Evolutionary conservation across 352 stramenopile species (phyloP), one percentile per base, ranked within the genome.

Genomic region (Phytophthora multivora): DNA sequence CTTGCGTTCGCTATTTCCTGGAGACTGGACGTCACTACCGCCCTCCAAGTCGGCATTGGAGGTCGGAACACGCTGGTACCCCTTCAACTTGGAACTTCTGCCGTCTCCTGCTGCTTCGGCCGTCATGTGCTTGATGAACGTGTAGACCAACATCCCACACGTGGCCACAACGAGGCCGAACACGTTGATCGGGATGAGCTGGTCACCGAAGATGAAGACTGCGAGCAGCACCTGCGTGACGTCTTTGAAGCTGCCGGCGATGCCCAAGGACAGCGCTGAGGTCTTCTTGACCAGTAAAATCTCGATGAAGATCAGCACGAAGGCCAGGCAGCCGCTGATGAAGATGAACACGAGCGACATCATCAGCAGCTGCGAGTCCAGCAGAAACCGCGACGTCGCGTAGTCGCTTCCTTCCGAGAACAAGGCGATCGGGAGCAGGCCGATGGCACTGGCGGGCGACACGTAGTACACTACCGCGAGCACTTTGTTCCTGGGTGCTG

Each of bases 381-480:
- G 53, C 25, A 89, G 7, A 51, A 92, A 93, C 36, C 83, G 75
- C 38, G 83, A 96, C 45, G 47, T 50, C 3, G 77, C 51, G 26
- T 94, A 66, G 39, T 76, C 58, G 9, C 35, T 54, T 5, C 54
- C 81, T 28, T 95, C 88, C 3, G 77, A 73, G 11, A 78, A 61
- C 3, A 91, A 18, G 5, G 79, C 80, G 36, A 96, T 80, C 4
- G 84, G 84, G n/a, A 95, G 51, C 26, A 96, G 58, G 1, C 83
- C 75, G 6, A 93, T 16, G 4, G 86, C 86, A 42, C 83, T 90
- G 5, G 83, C 79, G 0, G 88, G 86, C 4, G 86, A 90, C 36
- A 93, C 91, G 65, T 90, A 88, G 68, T 91, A 91, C 16, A 94
- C 83, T n/a, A 92, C 83, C 0, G 85, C 73, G 25, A 96, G 70